A percentile compares a stretch with the other conserved stretches of the same genome.
Evolutionary conservation across 2,329 filamentous ascomycete species (phyloP).

Genomic region (Monilinia vaccinii-corymbosi): DNA sequence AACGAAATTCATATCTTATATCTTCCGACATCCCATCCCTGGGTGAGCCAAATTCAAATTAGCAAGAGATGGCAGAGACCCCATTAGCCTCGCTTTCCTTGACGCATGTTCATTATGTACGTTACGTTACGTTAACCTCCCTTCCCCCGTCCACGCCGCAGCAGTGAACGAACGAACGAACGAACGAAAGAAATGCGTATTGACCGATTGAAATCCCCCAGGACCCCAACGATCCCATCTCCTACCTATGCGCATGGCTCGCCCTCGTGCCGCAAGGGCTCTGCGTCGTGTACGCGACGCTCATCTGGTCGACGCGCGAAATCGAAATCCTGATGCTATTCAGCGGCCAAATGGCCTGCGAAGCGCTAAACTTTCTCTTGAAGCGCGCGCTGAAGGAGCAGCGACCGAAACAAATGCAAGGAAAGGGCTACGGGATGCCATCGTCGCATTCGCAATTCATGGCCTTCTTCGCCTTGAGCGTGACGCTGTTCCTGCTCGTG

Average conservation of each 20-base stretch:
- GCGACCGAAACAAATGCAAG: conserved; percentile 69
- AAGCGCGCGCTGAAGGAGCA: conserved; percentile 92
- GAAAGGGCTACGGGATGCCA: conserved; percentile 97
- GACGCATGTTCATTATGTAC: conserved; percentile 92
- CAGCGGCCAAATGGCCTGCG: conserved; percentile 81
- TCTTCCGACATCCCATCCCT: background rate
- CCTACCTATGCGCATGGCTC: conserved; percentile 85
- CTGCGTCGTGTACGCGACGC: conserved; percentile 79
- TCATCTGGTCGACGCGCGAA: conserved; percentile 87
- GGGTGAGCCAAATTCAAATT: background rate
- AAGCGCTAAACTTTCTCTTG: conserved; percentile 79
- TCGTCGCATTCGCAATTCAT: conserved; percentile 93
- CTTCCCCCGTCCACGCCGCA: background rate
- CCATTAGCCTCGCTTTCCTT: conserved; percentile 83
- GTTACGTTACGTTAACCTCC: too few species aligned
- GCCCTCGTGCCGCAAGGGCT: conserved; percentile 89
- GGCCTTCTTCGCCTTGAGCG: conserved; percentile 78
- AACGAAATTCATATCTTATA: too few species aligned
- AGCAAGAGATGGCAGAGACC: conserved; percentile 31
- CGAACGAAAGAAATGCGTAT: too few species aligned
- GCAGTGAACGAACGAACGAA: too few species aligned
- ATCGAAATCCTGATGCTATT: conserved; percentile 85
- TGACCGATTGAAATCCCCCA: too few species aligned
- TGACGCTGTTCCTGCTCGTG: conserved; percentile 75
- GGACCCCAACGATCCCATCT: conserved; percentile 79